Base-by-base conservation (phyloP, 768 basidiomycete genomes). In the Xanthoconium purpureum region DNA sequence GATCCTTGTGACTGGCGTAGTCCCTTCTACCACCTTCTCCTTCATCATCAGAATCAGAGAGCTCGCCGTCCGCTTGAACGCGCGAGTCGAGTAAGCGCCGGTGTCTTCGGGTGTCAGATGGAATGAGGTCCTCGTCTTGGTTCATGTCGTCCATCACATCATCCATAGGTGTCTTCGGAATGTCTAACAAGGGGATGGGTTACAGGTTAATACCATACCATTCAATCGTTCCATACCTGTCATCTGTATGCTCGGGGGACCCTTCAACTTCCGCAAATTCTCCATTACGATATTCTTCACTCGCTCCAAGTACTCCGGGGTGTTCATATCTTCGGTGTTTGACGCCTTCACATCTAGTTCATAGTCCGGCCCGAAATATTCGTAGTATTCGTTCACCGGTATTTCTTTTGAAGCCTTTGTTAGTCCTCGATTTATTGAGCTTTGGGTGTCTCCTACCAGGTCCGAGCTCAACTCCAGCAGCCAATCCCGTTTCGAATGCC, bases 1-100 rank as follows among this genome's bases (percentile, higher is more conserved):
- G 75, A 35, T 84, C 79, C 29, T 78, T 77, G 69, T 88, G 83
- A 37, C 75, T 75, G 10, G 80, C 74, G 55, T 86, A 85, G 63
- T 94, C 80, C 55, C 87, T 78, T 52, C 94, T 81, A 2, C 87
- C 91, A 44, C 91, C 94, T 63, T 89, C 89, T 17, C 93, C 95
- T 73, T 99, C 97, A 68, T 99, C 97, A 61, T 99, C 97, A 2
- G 97, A 98, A 71, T 99, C 97, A 8, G 94, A 97, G 13, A 97
- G 79, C 66, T 95, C 92, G 20, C 88, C 89, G 39, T 96, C 93
- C 6, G 81, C 83, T 69, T 94, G 94, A 58, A 89, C 79, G 24
- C 87, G 79, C 24, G 85, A 81, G 68, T 99, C 96, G 35, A 94
- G 81, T 10, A 93, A 72, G 15, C 87, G 82, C 63, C 82, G 83